Evolutionary conservation across 306 rosid genomes (phyloP), one percentile per base, ranked within the genome.

Genomic region (Abrus precatorius): DNA sequence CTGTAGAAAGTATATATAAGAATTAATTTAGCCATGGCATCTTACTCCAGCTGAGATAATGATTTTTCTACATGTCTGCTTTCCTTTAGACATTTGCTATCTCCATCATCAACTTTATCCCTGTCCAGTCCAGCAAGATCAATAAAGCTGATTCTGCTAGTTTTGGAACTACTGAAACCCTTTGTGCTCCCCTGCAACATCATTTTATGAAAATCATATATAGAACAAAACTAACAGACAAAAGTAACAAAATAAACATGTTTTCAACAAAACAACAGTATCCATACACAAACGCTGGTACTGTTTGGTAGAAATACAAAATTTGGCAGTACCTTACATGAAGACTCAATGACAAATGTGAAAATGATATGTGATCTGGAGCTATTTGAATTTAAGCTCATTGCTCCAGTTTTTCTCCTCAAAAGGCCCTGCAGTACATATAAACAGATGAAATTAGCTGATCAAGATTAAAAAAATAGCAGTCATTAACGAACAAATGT

Each of bases 51-150:
- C 53, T 87, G 88, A 43, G 92, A 90, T 80, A 91, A 78, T 12
- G 97, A 95, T 90, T 90, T 88, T 86, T 89, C 87, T 29, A 86
- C 80, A 70, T 81, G 36, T 83, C 59, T 86, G 47, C 69, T 82
- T 77, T 91, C 97, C 89, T 73, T 82, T 43, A 80, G 48, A 80
- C 71, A 74, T 79, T 85, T 83, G 84, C 88, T 90, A 72, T 84
- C 88, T 56, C 52, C 81, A 41, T 75, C 89, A 47, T 88, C 92
- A 59, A 44, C 80, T 59, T 76, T 81, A 59, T 87, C 88, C 72
- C 80, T 74, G 74, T 89, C 93, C 75, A 86, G 55, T 66, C 97
- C 99, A 61, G 98, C 99, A 77, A 92, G 93, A 86, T 96, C 99
- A 75, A 96, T 82, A 86, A 96, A 80, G 89, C 87, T 91, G 88